These are phyloP conservation scores for Moniliophthora roreri DNA, from an alignment of 1,284 basidiomycete species.

Conservation along the genomic window DNA sequence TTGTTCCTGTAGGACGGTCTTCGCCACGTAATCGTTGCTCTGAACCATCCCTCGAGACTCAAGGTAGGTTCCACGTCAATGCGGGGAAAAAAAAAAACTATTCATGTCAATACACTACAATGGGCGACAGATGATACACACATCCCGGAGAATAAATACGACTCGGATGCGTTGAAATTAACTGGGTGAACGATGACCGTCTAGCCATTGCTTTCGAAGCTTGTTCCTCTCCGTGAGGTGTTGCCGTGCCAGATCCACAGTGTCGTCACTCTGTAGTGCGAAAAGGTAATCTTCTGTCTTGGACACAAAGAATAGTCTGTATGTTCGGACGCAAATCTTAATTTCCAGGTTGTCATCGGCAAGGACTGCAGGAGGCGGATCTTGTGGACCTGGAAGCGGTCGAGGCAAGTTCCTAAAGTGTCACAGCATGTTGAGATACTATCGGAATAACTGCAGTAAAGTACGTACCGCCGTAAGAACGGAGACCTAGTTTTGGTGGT, in stretches of 20 bases:
- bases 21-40: no score
- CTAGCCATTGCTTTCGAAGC: slow-evolving; percentile 26
- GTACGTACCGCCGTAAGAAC: slow-evolving; percentile 70
- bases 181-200: not conserved
- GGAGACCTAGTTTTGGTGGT: slow-evolving; percentile 59
- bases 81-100: no score
- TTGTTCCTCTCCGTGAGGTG: slow-evolving; percentile 27
- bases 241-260: slow-evolving; percentile 24
- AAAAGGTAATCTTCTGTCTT: slow-evolving; percentile 69
- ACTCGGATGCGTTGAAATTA: slow-evolving; percentile 1
- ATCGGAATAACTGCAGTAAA: not conserved
- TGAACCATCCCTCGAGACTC: no score
- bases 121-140: no score
- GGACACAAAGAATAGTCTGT: slow-evolving; percentile 82
- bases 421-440: not conserved
- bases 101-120: no score
- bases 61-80: no score
- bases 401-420: slow-evolving; percentile 43
- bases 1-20: no score
- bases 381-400: slow-evolving; percentile 25
- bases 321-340: slow-evolving; percentile 83
- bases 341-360: slow-evolving; percentile 72
- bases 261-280: slow-evolving; percentile 26
- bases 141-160: no score
- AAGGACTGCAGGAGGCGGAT: slow-evolving; percentile 41